Conservation (phyloP, 441 rosid species). For the Gossypium lobatum region DNA sequence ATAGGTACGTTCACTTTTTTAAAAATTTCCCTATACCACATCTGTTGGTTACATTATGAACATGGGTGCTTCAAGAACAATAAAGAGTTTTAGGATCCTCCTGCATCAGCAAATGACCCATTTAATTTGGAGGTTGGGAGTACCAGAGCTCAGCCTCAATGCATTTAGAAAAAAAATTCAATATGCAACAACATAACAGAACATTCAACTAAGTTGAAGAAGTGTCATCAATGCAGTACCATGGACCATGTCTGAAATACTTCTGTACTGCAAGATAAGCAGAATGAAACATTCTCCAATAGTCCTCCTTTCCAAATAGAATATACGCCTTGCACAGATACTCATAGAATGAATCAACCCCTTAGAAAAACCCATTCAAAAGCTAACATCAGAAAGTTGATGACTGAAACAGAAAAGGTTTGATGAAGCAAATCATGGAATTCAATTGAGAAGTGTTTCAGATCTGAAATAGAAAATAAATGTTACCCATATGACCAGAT, state of each 20-base stretch:
- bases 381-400: constrained; percentile 3
- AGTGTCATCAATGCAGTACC: constrained; percentile 38
- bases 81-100: not conserved
- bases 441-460: not conserved
- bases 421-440: not conserved
- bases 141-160: not conserved
- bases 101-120: not conserved
- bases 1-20: not conserved
- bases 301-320: constrained; percentile 93
- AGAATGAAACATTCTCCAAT: constrained; percentile 90
- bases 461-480: constrained; percentile 4
- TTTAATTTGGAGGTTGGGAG: not conserved
- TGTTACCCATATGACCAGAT: not conserved
- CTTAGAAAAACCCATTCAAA: constrained; percentile 32
- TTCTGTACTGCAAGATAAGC: constrained; percentile 92
- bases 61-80: not conserved
- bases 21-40: not conserved
- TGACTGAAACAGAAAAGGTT: not conserved
- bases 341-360: constrained; percentile 96
- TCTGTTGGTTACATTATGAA: not conserved
- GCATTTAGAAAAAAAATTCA: not conserved
- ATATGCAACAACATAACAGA: not conserved
- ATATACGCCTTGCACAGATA: constrained; percentile 85
- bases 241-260: constrained; percentile 86
- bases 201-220: not conserved